Conservation (phyloP, 257 asterid species). For the Solanum chiquidenum region DNA sequence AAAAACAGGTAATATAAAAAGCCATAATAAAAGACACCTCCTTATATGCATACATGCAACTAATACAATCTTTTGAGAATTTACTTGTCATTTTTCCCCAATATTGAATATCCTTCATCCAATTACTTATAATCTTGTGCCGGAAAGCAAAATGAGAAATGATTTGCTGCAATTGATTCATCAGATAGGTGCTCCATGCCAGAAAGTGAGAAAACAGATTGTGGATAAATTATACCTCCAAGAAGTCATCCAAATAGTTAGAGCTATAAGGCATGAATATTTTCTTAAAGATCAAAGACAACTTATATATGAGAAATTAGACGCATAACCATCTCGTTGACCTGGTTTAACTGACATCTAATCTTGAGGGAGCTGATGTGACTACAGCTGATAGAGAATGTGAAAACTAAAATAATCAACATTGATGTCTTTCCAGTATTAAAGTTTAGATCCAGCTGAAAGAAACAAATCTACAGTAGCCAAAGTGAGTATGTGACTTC, state of each 20-base stretch:
- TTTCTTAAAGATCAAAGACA: neutral
- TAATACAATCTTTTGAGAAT: neutral
- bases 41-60: neutral
- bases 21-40: neutral
- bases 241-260: neutral
- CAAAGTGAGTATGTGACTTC: neutral
- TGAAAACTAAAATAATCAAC: neutral
- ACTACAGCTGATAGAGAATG: neutral
- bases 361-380: neutral
- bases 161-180: neutral
- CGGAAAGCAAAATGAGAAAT: neutral
- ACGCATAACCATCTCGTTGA: neutral
- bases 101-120: neutral
- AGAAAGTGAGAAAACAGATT: neutral
- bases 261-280: neutral
- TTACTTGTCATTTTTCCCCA: neutral
- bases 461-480: neutral
- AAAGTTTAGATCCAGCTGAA: neutral
- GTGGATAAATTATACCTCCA: neutral
- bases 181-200: neutral
- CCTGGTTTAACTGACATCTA: too few species aligned
- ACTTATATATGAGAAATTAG: neutral
- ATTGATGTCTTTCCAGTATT: neutral
- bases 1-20: neutral
- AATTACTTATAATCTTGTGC: neutral